Evolutionary conservation across 2,329 filamentous ascomycete species (phyloP).

Genomic region (Aspergillus intermedius): DNA sequence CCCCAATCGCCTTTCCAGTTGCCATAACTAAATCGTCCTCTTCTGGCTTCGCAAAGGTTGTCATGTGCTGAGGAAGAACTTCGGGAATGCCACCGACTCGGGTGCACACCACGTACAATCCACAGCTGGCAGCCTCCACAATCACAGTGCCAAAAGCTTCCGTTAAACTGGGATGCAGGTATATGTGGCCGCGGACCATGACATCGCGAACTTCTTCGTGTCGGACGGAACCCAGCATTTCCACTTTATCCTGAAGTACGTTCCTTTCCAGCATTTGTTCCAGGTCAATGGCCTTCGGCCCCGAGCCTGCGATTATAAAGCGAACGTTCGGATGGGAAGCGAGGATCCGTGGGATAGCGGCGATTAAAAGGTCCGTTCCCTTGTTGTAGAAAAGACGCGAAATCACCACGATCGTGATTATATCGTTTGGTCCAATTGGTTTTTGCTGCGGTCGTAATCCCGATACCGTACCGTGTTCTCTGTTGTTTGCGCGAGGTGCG

Average conservation of each 20-base stretch:
- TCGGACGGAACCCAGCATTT: conserved; percentile 83
- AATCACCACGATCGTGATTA: conserved; percentile 93
- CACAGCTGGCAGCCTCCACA: conserved; percentile 92
- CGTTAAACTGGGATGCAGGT: conserved; percentile 88
- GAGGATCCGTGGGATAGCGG: conserved; percentile 86
- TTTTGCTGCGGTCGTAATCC: conserved; percentile 52
- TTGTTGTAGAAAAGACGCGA: conserved; percentile 98
- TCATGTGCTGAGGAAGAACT: conserved; percentile 94
- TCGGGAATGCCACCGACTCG: conserved; percentile 95
- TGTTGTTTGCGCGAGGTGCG: conserved; percentile 33
- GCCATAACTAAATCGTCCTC: conserved; percentile 90
- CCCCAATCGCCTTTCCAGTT: conserved; percentile 80
- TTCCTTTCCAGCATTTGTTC: conserved; percentile 98
- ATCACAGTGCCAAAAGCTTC: conserved; percentile 98
- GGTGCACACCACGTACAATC: conserved; percentile 92
- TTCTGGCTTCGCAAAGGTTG: conserved; percentile 91
- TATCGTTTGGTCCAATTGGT: conserved; percentile 71
- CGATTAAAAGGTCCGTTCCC: conserved; percentile 92
- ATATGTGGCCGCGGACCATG: conserved; percentile 95
- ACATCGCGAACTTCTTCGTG: conserved; percentile 97
- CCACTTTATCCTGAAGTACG: conserved; percentile 85
- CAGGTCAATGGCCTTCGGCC: conserved; percentile 92
- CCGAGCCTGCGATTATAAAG: conserved; percentile 93
- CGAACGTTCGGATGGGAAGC: conserved; percentile 85
- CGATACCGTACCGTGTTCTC: conserved; percentile 14